These are phyloP conservation scores for Monosporascus sp. DNA, from an alignment of 2,329 filamentous ascomycete species.

Conservation along the genomic window DNA sequence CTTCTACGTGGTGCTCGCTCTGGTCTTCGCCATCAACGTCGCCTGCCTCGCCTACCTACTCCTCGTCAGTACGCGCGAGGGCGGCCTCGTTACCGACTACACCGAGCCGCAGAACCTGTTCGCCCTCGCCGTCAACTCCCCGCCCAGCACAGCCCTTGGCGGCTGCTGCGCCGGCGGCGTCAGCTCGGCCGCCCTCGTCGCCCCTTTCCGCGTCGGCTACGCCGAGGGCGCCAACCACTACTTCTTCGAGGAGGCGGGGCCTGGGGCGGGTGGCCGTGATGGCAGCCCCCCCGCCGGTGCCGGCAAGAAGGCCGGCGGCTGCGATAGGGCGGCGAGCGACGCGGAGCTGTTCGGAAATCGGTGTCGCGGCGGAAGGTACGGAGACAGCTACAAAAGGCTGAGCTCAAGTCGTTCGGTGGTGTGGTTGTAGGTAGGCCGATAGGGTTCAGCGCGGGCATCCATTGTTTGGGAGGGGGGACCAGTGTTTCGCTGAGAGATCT, in stretches of 20 bases:
- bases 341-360: slow-evolving; percentile 6
- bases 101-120: slow-evolving; percentile 75
- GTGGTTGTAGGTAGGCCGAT: not conserved
- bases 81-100: slow-evolving; percentile 68
- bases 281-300: not conserved
- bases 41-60: slow-evolving; percentile 60
- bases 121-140: slow-evolving; percentile 58
- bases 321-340: slow-evolving; percentile 6
- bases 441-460: too few species aligned
- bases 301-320: not conserved
- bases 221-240: slow-evolving; percentile 21
- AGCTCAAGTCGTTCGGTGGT: slow-evolving; percentile 15
- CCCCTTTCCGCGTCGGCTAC: slow-evolving; percentile 20
- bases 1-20: slow-evolving; percentile 61
- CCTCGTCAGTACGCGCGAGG: slow-evolving; percentile 40
- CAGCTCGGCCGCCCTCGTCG: slow-evolving; percentile 11
- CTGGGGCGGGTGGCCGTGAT: slow-evolving; percentile 1
- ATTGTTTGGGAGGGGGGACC: too few species aligned
- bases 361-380: not conserved
- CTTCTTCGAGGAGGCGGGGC: slow-evolving; percentile 19
- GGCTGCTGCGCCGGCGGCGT: slow-evolving; percentile 23
- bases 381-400: slow-evolving; percentile 17
- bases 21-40: slow-evolving; percentile 63
- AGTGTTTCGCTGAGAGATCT: too few species aligned
- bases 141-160: slow-evolving; percentile 16